These are phyloP conservation scores for Pseudopithomyces maydicus DNA, from an alignment of 2,329 filamentous ascomycete genomes.

Conservation along the genomic window DNA sequence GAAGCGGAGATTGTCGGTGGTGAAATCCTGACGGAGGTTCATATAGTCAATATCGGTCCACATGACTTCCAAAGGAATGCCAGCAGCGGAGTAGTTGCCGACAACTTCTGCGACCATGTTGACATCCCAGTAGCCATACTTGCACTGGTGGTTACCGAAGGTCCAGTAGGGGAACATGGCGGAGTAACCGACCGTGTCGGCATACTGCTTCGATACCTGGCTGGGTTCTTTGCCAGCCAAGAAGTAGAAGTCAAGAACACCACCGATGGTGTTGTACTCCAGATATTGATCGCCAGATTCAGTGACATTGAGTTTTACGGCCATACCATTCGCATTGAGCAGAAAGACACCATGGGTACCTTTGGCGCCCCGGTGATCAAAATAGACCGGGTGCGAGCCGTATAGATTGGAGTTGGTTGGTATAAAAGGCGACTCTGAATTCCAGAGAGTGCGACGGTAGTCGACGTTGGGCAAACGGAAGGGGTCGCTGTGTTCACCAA, in stretches of 20 bases:
- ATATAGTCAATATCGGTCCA: slow-evolving; percentile 79
- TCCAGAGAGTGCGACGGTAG: slow-evolving; percentile 73
- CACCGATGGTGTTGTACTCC: slow-evolving; percentile 80
- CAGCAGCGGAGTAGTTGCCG: slow-evolving; percentile 67
- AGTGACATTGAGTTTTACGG: slow-evolving; percentile 72
- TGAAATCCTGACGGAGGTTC: slow-evolving; percentile 64
- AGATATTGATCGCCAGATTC: slow-evolving; percentile 68
- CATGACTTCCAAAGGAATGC: slow-evolving; percentile 73
- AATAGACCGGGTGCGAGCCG: slow-evolving; percentile 74
- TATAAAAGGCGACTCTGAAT: slow-evolving; percentile 66
- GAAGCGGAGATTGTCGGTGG: slow-evolving; percentile 67
- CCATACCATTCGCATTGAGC: slow-evolving; percentile 59
- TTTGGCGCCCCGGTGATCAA: slow-evolving; percentile 67
- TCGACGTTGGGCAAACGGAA: slow-evolving; percentile 70
- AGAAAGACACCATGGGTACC: slow-evolving; percentile 46
- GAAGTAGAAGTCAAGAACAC: slow-evolving; percentile 70
- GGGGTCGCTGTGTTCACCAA: slow-evolving; percentile 77
- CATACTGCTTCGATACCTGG: slow-evolving; percentile 56
- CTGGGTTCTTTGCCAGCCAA: slow-evolving; percentile 54
- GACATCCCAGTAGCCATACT: slow-evolving; percentile 60
- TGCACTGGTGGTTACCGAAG: slow-evolving; percentile 59
- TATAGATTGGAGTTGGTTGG: slow-evolving; percentile 71
- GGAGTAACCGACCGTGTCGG: slow-evolving; percentile 54
- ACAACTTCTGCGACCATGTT: slow-evolving; percentile 70
- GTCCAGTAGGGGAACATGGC: slow-evolving; percentile 60